Conservation (phyloP, 2,329 filamentous ascomycete species). For the Triangularia setosa region DNA sequence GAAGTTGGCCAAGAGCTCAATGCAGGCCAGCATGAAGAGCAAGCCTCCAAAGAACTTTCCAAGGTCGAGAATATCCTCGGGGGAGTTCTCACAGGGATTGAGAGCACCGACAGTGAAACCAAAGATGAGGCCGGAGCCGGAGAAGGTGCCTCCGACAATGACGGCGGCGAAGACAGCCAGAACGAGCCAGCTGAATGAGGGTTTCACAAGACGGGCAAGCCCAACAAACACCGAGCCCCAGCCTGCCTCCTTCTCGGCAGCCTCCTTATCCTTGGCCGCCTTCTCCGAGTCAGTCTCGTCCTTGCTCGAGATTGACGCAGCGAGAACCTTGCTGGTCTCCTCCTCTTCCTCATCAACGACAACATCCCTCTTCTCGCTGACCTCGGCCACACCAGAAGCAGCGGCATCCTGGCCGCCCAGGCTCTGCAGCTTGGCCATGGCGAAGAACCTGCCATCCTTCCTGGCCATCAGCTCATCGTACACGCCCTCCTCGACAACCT, state of each 20-base stretch:
- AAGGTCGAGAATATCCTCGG: constrained; percentile 43
- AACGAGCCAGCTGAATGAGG: constrained; percentile 38
- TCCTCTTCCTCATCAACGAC: neutral
- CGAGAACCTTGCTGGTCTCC: neutral
- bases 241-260: constrained; percentile 6
- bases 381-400: neutral
- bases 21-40: constrained; percentile 57
- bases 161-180: constrained; percentile 47
- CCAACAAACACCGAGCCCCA: constrained; percentile 21
- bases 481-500: constrained; percentile 54
- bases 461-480: constrained; percentile 52
- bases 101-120: constrained; percentile 57
- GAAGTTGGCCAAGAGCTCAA: constrained; percentile 58
- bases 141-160: constrained; percentile 55
- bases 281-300: neutral
- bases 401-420: constrained; percentile 7
- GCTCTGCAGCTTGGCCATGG: constrained; percentile 27
- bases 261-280: neutral
- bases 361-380: constrained; percentile 6
- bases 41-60: constrained; percentile 54
- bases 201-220: constrained; percentile 23
- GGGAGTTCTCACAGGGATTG: constrained; percentile 47
- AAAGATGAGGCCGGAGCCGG: constrained; percentile 55
- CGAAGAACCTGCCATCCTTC: constrained; percentile 20
- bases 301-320: neutral